These are phyloP conservation scores for Dissoconium aciculare DNA, from an alignment of 2,329 filamentous ascomycete species.

Conservation along the genomic window DNA sequence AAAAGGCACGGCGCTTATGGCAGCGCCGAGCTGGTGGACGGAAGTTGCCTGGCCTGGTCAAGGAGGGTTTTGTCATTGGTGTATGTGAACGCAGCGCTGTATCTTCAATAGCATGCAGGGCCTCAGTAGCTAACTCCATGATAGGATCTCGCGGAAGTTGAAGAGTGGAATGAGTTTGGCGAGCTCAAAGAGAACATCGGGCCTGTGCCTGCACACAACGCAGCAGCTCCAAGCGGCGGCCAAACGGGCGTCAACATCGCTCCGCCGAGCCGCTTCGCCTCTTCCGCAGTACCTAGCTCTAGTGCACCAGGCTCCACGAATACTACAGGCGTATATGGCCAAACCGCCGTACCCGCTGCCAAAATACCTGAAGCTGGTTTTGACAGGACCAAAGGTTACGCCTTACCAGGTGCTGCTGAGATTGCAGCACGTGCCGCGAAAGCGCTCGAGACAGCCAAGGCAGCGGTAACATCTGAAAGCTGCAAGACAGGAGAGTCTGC, in stretches of 20 bases:
- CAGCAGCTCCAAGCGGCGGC: conserved; percentile 14
- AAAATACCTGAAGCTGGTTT: conserved; percentile 14
- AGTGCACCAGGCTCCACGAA: not conserved
- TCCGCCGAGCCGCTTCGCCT: conserved; percentile 7
- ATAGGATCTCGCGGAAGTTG: conserved; percentile 82
- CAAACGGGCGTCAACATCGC: conserved; percentile 17
- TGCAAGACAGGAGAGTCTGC: not conserved
- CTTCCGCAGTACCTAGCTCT: not conserved
- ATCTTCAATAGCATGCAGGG: not conserved
- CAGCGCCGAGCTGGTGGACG: conserved; percentile 58
- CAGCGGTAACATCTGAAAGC: not conserved
- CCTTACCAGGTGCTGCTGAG: conserved; percentile 22
- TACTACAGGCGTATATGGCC: not conserved
- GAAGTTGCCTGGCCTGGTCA: conserved; percentile 79
- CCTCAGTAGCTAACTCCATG: conserved; percentile 2
- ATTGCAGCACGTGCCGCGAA: conserved; percentile 13
- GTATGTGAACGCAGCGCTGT: conserved; percentile 53
- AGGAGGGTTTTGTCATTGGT: conserved; percentile 70
- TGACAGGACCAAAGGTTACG: conserved; percentile 12
- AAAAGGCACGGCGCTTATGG: conserved; percentile 79
- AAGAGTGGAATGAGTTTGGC: conserved; percentile 98
- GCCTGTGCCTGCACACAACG: conserved; percentile 29
- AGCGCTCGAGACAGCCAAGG: conserved; percentile 1
- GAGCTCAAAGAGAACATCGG: conserved; percentile 77
- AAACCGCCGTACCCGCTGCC: conserved; percentile 3